phyloP scores from a whole-genome alignment of 179 eudicot genomes.

The Camellia oleifera region DNA sequence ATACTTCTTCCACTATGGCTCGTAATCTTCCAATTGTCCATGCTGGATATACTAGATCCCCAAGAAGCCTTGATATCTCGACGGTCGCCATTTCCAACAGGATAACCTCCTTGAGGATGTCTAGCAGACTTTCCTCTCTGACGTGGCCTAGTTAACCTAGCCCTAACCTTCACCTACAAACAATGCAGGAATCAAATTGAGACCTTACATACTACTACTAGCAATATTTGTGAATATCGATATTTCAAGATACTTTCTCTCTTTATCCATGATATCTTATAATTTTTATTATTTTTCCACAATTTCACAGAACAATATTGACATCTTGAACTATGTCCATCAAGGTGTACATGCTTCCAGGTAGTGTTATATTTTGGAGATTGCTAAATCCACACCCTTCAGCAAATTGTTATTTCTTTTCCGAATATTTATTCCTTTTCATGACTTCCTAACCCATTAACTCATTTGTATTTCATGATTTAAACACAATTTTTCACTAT shows the following conservation, averaged over 20 bases:
- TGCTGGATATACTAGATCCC: not conserved
- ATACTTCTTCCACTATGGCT: not conserved
- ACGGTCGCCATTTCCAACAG: not conserved
- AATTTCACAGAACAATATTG: not conserved
- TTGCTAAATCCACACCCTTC: not conserved
- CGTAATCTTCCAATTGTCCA: not conserved
- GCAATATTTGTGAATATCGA: not conserved
- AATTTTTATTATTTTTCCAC: not conserved
- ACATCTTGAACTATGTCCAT: not conserved
- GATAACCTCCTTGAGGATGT: slow-evolving; percentile 14
- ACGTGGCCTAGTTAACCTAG: slow-evolving; percentile 14
- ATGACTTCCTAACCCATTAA: not conserved
- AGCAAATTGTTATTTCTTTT: not conserved
- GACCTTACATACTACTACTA: not conserved
- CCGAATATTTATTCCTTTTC: not conserved
- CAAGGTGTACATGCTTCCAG: not conserved
- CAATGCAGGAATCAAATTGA: not conserved
- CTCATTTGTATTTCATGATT: not conserved
- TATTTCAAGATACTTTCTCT: not conserved
- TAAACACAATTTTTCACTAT: not conserved
- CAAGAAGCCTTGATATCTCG: not conserved
- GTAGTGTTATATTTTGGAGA: not conserved
- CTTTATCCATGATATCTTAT: too few relatives aligned
- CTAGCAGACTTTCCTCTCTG: slow-evolving; percentile 3
- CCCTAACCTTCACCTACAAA: slow-evolving; percentile 14